Evolutionary conservation across 768 basidiomycete species (phyloP).

Genomic region (Russula sp.): DNA sequence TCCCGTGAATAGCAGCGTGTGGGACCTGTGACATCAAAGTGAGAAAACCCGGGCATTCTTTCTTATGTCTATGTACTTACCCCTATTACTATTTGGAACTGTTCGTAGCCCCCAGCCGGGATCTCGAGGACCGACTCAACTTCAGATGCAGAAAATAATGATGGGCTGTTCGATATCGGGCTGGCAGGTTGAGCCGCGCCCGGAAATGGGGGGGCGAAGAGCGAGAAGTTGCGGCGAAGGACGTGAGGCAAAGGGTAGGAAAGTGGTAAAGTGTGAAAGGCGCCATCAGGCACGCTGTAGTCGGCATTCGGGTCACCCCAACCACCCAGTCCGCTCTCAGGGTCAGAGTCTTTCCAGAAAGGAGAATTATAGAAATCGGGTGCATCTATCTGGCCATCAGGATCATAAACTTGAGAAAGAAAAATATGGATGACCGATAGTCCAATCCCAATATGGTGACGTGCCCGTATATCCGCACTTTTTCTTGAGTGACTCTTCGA

Average conservation of each 20-base stretch:
- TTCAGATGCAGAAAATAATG: conserved; percentile 31
- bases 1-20: conserved; percentile 38
- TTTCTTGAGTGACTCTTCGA: conserved; percentile 31
- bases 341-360: conserved; percentile 32
- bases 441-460: conserved; percentile 37
- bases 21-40: conserved; percentile 32
- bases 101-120: conserved; percentile 35
- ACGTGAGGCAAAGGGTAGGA: conserved; percentile 39
- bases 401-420: neutral
- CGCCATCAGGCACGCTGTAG: conserved; percentile 35
- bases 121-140: conserved; percentile 33
- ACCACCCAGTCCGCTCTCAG: conserved; percentile 33
- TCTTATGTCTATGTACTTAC: conserved; percentile 18
- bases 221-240: conserved; percentile 39
- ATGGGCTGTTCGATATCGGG: conserved; percentile 31
- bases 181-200: too few species aligned
- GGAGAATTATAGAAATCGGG: conserved; percentile 31
- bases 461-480: conserved; percentile 32
- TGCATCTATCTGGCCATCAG: conserved; percentile 29
- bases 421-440: conserved; percentile 22
- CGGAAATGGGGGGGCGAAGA: conserved; percentile 12
- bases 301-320: conserved; percentile 33
- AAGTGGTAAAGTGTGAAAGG: conserved; percentile 33
- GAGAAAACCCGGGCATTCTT: neutral
- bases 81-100: conserved; percentile 37